phyloP scores from a whole-genome alignment of 345 rosid species.

The Lenwebbia sp. region DNA sequence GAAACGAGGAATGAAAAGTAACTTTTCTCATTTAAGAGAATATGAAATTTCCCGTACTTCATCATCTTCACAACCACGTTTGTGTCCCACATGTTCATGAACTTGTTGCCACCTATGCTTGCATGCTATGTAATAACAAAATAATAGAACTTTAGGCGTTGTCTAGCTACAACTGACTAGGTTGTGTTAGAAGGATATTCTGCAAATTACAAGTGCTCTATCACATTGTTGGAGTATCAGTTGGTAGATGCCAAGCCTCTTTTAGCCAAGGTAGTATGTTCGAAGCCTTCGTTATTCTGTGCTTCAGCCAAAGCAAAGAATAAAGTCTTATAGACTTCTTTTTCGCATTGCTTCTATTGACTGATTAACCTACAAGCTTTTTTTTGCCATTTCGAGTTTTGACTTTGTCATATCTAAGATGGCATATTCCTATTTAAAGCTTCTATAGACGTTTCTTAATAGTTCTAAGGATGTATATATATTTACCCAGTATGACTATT shows the following conservation, averaged over 20 bases:
- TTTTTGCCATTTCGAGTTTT: background rate
- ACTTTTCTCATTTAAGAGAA: background rate
- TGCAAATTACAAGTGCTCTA: background rate
- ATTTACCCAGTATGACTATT: background rate
- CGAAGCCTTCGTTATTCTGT: background rate
- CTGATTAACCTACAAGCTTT: background rate
- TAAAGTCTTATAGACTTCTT: background rate
- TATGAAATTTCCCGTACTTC: background rate
- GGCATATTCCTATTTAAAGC: background rate
- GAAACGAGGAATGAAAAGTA: background rate
- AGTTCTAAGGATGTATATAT: background rate
- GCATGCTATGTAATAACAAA: background rate
- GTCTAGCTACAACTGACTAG: background rate
- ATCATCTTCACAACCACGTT: background rate
- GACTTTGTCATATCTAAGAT: background rate
- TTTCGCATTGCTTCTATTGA: background rate
- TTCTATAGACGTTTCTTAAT: background rate
- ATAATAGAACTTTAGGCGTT: background rate
- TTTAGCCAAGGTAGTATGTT: background rate
- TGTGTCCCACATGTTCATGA: background rate
- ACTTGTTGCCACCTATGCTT: background rate
- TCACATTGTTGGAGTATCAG: background rate
- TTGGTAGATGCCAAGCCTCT: background rate
- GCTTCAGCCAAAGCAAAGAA: background rate
- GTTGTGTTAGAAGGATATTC: background rate